A percentile compares a stretch with the other conserved stretches of the same genome.
These are phyloP conservation scores for Trifolium fragiferum DNA, from an alignment of 306 rosid species.

Conservation along the genomic window DNA sequence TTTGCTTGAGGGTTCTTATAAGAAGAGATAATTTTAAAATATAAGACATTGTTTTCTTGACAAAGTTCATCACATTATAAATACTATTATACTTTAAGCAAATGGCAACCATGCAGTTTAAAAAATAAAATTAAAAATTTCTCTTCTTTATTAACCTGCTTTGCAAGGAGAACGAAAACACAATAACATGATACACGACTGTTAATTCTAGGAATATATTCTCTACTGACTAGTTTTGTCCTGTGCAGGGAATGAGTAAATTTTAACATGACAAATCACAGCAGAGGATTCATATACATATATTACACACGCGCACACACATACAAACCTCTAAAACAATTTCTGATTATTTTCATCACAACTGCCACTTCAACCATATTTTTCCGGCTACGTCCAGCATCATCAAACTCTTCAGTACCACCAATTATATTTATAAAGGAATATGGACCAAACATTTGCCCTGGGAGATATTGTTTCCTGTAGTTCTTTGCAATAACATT, in stretches of 20 bases:
- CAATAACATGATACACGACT: background rate
- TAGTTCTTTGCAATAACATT: slow-evolving; percentile 54
- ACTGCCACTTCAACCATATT: slow-evolving; percentile 77
- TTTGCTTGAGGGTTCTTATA: background rate
- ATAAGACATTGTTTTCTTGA: too few relatives aligned
- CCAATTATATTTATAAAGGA: slow-evolving; percentile 71
- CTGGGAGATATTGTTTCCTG: slow-evolving; percentile 57
- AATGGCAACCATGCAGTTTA: too few relatives aligned
- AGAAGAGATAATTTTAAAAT: too few relatives aligned
- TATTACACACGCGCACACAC: background rate
- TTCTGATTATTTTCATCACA: slow-evolving; percentile 55
- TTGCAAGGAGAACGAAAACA: background rate
- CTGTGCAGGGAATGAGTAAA: slow-evolving; percentile 5
- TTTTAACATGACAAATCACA: background rate
- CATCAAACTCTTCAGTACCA: slow-evolving; percentile 77
- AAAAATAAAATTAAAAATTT: background rate
- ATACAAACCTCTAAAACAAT: slow-evolving; percentile 62
- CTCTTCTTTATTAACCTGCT: background rate
- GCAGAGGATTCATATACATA: background rate
- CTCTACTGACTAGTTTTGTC: background rate
- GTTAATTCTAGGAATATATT: background rate
- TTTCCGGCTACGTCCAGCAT: too few relatives aligned
- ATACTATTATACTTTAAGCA: too few relatives aligned
- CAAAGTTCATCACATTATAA: too few relatives aligned
- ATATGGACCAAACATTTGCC: slow-evolving; percentile 74